phyloP scores from a whole-genome alignment of 495 filamentous ascomycete genomes.

The Parathielavia appendiculata region DNA sequence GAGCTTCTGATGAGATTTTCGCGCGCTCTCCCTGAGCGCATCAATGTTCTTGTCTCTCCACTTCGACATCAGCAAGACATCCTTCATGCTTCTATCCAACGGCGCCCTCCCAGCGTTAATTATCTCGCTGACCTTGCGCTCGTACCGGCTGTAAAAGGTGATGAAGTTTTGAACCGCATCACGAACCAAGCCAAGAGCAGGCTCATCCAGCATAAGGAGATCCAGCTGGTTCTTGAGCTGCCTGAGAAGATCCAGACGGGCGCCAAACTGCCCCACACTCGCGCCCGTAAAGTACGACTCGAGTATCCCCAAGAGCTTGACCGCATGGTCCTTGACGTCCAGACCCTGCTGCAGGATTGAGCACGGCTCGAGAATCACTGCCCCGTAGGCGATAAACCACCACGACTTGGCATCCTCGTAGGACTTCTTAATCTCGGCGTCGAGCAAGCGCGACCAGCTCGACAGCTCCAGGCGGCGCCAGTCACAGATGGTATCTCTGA shows the following conservation, averaged over 20 bases:
- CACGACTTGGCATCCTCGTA: constrained; percentile 73
- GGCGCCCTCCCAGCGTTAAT: constrained; percentile 57
- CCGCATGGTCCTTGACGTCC: constrained; percentile 57
- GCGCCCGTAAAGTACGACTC: constrained; percentile 69
- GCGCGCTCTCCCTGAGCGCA: constrained; percentile 78
- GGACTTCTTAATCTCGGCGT: constrained; percentile 72
- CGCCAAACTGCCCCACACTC: constrained; percentile 70
- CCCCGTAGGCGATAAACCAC: constrained; percentile 97
- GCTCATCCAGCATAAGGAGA: constrained; percentile 51
- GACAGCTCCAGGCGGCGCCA: constrained; percentile 89
- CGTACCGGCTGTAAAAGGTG: constrained; percentile 62
- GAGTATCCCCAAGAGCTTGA: constrained; percentile 63
- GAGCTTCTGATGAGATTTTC: constrained; percentile 83
- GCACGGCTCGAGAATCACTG: constrained; percentile 69
- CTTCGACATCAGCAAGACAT: constrained; percentile 79
- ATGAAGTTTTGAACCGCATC: constrained; percentile 74
- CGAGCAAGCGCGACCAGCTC: constrained; percentile 87
- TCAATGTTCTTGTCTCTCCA: constrained; percentile 97
- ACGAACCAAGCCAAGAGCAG: constrained; percentile 47
- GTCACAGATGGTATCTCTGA: constrained; percentile 69
- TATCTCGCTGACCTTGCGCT: constrained; percentile 53
- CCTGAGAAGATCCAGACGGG: constrained; percentile 65
- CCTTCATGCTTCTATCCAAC: constrained; percentile 81
- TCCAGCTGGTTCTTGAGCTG: constrained; percentile 63
- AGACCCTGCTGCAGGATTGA: constrained; percentile 51